Percentiles rank a stretch among this genome's conserved stretches.
Evolutionary conservation across 192 early-diverging fungal species (phyloP).

Genomic region (Backusella australiensis): DNA sequence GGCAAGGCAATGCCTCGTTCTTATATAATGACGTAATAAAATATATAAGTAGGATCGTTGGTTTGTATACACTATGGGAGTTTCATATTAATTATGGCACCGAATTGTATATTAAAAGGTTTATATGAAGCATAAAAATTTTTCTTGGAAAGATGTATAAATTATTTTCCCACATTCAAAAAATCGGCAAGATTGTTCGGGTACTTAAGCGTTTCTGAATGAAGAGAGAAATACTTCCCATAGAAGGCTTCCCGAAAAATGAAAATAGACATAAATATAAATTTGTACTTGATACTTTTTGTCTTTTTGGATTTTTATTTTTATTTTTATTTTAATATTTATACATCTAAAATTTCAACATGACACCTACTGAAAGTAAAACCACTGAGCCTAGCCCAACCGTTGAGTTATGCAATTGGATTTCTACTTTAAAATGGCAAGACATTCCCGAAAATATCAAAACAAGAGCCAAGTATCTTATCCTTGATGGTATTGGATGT

Average conservation of each 20-base stretch:
- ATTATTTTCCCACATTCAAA: background rate
- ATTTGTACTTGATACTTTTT: background rate
- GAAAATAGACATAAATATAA: background rate
- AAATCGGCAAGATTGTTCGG: background rate
- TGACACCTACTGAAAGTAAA: background rate
- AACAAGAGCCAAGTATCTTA: constrained; percentile 13
- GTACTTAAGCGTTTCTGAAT: background rate
- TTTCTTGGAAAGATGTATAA: too few relatives aligned
- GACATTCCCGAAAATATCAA: background rate
- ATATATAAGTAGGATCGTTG: too few relatives aligned
- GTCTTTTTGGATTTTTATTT: background rate
- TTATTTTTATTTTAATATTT: background rate
- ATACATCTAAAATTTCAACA: background rate
- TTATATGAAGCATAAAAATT: too few relatives aligned
- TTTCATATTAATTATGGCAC: too few relatives aligned
- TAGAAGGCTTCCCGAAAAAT: background rate
- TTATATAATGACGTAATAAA: too few relatives aligned
- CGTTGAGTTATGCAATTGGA: constrained; percentile 2
- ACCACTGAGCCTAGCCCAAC: background rate
- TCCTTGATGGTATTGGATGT: constrained; percentile 19
- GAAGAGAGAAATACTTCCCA: background rate
- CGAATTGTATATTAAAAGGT: too few relatives aligned
- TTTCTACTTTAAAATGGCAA: constrained; percentile 5
- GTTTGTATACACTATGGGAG: too few relatives aligned
- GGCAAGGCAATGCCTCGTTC: too few relatives aligned